Evolutionary conservation across 192 early-diverging fungal genomes (phyloP).

Genomic region (Coemansia sp.): DNA sequence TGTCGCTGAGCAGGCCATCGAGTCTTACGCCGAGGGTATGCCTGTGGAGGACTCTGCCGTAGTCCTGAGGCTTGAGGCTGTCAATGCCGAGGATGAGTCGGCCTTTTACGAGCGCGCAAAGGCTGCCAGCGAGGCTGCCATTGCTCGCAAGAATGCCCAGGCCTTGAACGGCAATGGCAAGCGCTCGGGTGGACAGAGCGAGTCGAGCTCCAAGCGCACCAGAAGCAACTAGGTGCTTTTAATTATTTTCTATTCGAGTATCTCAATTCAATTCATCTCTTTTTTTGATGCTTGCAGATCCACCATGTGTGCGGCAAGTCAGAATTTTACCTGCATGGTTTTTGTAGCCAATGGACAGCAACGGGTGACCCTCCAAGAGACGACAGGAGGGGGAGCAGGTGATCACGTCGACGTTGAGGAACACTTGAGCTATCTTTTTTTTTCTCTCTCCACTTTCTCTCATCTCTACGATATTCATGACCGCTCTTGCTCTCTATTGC

Average conservation of each 20-base stretch:
- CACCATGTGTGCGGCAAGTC: neutral
- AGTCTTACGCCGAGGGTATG: slow-evolving; percentile 32
- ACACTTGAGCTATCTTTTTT: neutral
- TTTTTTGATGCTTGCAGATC: neutral
- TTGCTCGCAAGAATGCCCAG: slow-evolving; percentile 1
- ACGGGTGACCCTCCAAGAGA: neutral
- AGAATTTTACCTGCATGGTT: neutral
- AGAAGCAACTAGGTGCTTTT: slow-evolving; percentile 1
- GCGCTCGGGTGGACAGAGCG: slow-evolving; percentile 8
- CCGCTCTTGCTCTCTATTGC: neutral
- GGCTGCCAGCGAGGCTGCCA: slow-evolving; percentile 11
- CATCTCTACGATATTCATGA: neutral
- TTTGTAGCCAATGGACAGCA: neutral
- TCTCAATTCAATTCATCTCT: neutral
- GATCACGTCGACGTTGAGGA: neutral
- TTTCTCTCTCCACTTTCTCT: neutral
- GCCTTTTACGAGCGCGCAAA: slow-evolving; percentile 45
- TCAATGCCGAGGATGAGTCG: slow-evolving; percentile 33
- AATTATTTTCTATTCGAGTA: neutral
- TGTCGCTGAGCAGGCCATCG: slow-evolving; percentile 24
- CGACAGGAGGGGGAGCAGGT: neutral
- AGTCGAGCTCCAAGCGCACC: slow-evolving; percentile 16
- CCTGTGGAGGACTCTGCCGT: slow-evolving; percentile 21
- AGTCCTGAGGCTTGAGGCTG: slow-evolving; percentile 24
- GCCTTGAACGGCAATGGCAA: slow-evolving; percentile 11